These are phyloP conservation scores for Neurospora sp. DNA, from an alignment of 495 filamentous ascomycete genomes.

Conservation along the genomic window DNA sequence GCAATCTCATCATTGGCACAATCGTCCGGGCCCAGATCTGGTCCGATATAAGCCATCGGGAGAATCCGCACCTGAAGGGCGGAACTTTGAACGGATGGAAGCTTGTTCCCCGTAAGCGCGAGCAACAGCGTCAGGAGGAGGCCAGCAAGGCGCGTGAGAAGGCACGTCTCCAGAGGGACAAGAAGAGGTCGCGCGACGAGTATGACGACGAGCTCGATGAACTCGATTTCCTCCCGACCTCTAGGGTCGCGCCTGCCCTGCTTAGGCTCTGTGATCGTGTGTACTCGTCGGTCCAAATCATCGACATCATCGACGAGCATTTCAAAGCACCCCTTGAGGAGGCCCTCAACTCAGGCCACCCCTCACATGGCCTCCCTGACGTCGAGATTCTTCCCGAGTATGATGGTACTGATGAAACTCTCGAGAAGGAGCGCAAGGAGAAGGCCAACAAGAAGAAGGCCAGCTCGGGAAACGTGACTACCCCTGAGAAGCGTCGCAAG, in stretches of 20 bases:
- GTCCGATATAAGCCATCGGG: constrained; percentile 34
- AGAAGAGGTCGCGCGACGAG: constrained; percentile 7
- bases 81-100: constrained; percentile 28
- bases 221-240: constrained; percentile 6
- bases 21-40: constrained; percentile 50
- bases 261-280: constrained; percentile 32
- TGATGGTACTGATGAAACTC: neutral
- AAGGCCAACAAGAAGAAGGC: neutral
- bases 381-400: constrained; percentile 52
- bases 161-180: constrained; percentile 20
- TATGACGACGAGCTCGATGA: constrained; percentile 20
- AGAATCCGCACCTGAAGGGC: constrained; percentile 4
- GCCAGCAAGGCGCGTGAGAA: constrained; percentile 7
- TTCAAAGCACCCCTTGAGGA: constrained; percentile 20
- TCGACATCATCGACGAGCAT: constrained; percentile 19
- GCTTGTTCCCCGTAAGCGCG: constrained; percentile 42
- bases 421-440: constrained; percentile 28
- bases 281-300: constrained; percentile 28
- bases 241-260: constrained; percentile 29
- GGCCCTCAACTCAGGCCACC: constrained; percentile 2
- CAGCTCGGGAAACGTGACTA: neutral
- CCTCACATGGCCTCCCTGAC: constrained; percentile 42
- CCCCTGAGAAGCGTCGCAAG: neutral
- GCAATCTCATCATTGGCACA: constrained; percentile 46
- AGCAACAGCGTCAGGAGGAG: constrained; percentile 35